Conservation (phyloP, 768 basidiomycete species). For the Gloeopeniophorella convolvens region DNA sequence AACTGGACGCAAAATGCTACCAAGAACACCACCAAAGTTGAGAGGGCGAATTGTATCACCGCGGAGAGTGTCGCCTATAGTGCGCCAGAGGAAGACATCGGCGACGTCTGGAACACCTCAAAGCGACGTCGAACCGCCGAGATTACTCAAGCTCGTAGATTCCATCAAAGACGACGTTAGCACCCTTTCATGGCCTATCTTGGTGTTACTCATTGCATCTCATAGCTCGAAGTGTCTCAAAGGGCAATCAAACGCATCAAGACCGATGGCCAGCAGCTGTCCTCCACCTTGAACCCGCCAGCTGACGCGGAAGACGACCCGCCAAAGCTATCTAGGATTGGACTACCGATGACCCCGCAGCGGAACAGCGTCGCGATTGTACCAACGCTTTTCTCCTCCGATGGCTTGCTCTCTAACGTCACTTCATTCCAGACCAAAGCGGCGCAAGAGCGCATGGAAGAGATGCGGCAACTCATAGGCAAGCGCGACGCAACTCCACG, state of each 20-base stretch:
- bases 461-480: constrained; percentile 72
- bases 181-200: constrained; percentile 2
- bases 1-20: constrained; percentile 29
- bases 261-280: constrained; percentile 50
- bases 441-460: constrained; percentile 73
- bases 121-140: constrained; percentile 37
- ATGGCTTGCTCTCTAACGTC: background rate
- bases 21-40: constrained; percentile 35
- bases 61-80: constrained; percentile 21
- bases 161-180: constrained; percentile 64
- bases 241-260: constrained; percentile 71
- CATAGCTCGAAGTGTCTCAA: constrained; percentile 64
- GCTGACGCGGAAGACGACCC: constrained; percentile 10
- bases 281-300: constrained; percentile 11
- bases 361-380: constrained; percentile 26
- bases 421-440: constrained; percentile 50
- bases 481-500: constrained; percentile 39
- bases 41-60: constrained; percentile 23
- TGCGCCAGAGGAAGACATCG: constrained; percentile 9
- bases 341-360: constrained; percentile 39
- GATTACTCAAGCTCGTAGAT: constrained; percentile 42
- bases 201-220: constrained; percentile 2
- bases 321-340: constrained; percentile 54
- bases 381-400: constrained; percentile 31
- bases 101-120: constrained; percentile 12